Conservation (phyloP, 352 stramenopile genomes). For the Pythium rishiriense region DNA sequence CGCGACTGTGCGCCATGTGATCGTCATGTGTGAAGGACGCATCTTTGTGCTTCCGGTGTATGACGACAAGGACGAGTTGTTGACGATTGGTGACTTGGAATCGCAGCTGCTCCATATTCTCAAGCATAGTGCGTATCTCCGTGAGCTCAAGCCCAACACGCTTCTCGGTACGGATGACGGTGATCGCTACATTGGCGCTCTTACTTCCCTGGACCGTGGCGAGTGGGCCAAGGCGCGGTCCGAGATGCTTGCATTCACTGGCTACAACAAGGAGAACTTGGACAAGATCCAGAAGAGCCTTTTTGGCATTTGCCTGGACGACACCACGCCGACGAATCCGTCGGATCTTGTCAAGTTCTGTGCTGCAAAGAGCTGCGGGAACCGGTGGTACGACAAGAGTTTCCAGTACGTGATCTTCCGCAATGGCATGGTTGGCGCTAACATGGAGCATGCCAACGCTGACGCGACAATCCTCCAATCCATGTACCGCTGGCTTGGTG, state of each 20-base stretch:
- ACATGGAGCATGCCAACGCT: slow-evolving; percentile 95
- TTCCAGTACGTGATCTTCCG: slow-evolving; percentile 93
- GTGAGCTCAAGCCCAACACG: slow-evolving; percentile 27
- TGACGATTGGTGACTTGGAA: slow-evolving; percentile 70
- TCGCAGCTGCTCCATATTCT: slow-evolving; percentile 58
- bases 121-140: slow-evolving; percentile 45
- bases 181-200: slow-evolving; percentile 67
- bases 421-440: slow-evolving; percentile 91
- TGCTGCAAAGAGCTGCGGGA: slow-evolving; percentile 57
- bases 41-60: slow-evolving; percentile 55
- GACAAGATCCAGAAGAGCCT: slow-evolving; percentile 87
- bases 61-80: slow-evolving; percentile 40
- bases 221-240: slow-evolving; percentile 84
- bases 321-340: slow-evolving; percentile 39
- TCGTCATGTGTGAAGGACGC: slow-evolving; percentile 54
- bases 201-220: slow-evolving; percentile 88
- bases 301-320: slow-evolving; percentile 90
- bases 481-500: slow-evolving; percentile 62
- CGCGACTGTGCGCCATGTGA: slow-evolving; percentile 39
- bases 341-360: slow-evolving; percentile 58
- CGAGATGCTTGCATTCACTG: slow-evolving; percentile 53
- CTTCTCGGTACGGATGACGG: slow-evolving; percentile 28
- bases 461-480: slow-evolving; percentile 89
- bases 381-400: slow-evolving; percentile 97
- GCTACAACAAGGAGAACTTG: slow-evolving; percentile 61